phyloP scores from a whole-genome alignment of 257 asterid species.

The Parsonsia alboflavescens region DNA sequence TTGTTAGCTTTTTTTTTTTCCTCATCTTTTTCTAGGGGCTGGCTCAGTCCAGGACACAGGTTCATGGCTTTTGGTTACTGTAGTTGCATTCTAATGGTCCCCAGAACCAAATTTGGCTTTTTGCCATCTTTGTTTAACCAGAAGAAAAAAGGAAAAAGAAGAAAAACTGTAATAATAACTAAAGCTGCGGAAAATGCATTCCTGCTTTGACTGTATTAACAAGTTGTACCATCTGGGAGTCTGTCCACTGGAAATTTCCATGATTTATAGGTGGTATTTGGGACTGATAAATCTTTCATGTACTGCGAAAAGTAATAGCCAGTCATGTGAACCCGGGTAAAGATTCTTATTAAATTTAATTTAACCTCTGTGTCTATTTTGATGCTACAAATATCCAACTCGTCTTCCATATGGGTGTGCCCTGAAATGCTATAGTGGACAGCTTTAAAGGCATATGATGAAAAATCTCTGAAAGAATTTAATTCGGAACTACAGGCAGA shows the following conservation, averaged over 20 bases:
- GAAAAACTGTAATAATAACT: neutral
- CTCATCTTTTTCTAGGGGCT: constrained; percentile 1
- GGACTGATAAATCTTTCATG: neutral
- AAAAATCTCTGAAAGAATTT: neutral
- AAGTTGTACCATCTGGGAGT: neutral
- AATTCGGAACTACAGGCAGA: neutral
- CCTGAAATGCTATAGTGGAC: neutral
- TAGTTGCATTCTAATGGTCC: neutral
- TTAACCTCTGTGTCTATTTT: neutral
- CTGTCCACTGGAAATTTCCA: constrained; percentile 6
- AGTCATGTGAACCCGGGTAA: neutral
- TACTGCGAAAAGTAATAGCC: neutral
- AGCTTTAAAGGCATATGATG: neutral
- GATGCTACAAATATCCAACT: neutral
- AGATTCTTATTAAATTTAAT: neutral
- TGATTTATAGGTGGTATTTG: neutral
- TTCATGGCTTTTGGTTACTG: constrained; percentile 2
- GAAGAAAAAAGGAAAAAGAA: too few species aligned
- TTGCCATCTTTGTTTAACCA: constrained; percentile 3
- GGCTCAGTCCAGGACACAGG: constrained; percentile 13
- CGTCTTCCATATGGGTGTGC: neutral
- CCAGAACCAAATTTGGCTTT: constrained; percentile 13
- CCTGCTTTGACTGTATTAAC: constrained; percentile 12
- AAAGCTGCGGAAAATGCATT: constrained; percentile 5
- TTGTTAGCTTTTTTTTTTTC: neutral